These are phyloP conservation scores for Silene vulgaris DNA, from an alignment of 179 eudicot species.

Conservation along the genomic window DNA sequence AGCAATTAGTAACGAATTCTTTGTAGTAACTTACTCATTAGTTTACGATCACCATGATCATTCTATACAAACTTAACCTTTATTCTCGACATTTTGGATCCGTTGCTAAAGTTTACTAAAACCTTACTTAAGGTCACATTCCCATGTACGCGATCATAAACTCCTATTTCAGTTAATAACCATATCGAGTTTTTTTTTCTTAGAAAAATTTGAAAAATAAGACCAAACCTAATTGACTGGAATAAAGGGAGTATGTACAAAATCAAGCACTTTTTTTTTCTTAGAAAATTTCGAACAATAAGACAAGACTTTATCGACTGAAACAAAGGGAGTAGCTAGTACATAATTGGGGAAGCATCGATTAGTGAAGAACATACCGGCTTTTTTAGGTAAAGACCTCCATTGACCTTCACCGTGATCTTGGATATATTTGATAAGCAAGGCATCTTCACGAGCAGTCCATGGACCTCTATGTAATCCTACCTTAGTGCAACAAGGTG, in stretches of 20 bases:
- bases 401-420: constrained; percentile 70
- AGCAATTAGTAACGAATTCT: too few species aligned
- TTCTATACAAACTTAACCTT: too few species aligned
- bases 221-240: too few species aligned
- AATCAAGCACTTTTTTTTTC: too few species aligned
- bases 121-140: not conserved
- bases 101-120: not conserved
- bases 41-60: too few species aligned
- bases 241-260: too few species aligned
- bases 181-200: not conserved
- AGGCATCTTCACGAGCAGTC: constrained; percentile 55
- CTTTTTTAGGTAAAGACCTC: constrained; percentile 61
- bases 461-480: constrained; percentile 69
- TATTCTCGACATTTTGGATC: not conserved
- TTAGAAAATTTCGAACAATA: too few species aligned
- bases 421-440: constrained; percentile 48
- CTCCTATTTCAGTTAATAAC: not conserved
- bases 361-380: constrained; percentile 33
- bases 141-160: not conserved
- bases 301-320: too few species aligned
- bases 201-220: too few species aligned
- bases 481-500: constrained; percentile 65
- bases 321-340: too few species aligned
- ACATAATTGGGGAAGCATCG: too few species aligned
- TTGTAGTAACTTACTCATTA: too few species aligned